Evolutionary conservation across 2,329 filamentous ascomycete genomes (phyloP).

Genomic region (Verticillium nonalfalfae): DNA sequence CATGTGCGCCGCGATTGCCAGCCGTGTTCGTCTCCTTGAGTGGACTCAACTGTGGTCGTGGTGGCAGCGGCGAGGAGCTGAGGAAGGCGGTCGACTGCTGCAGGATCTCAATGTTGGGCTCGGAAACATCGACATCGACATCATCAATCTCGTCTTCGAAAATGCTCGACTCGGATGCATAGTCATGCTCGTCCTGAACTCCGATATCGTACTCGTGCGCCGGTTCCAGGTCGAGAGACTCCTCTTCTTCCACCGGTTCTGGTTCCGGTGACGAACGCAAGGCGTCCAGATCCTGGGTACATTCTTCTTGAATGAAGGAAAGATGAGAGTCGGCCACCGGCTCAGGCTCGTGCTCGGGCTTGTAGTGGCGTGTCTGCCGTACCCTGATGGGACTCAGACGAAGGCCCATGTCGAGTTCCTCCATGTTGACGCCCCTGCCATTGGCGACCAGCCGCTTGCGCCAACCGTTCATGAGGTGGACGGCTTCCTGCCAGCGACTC

Average conservation of each 20-base stretch:
- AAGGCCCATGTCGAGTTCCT: conserved; percentile 63
- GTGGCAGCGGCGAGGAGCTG: conserved; percentile 40
- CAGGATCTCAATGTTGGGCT: conserved; percentile 37
- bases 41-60: conserved; percentile 41
- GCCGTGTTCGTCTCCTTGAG: conserved; percentile 32
- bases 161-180: conserved; percentile 32
- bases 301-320: conserved; percentile 20
- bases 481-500: conserved; percentile 79
- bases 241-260: conserved; percentile 9
- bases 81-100: conserved; percentile 34
- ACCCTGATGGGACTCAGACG: conserved; percentile 54
- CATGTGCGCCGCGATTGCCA: conserved; percentile 35
- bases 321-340: conserved; percentile 34
- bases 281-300: conserved; percentile 7
- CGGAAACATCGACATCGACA: conserved; percentile 33
- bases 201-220: conserved; percentile 22
- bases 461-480: conserved; percentile 89
- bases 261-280: conserved; percentile 14
- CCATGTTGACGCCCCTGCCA: conserved; percentile 63
- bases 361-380: conserved; percentile 14
- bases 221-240: conserved; percentile 33
- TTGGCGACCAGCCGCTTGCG: conserved; percentile 70
- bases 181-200: conserved; percentile 18
- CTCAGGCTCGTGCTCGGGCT: conserved; percentile 28
- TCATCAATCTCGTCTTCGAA: conserved; percentile 33